Conservation (phyloP, 176 grass and related monocot genomes). For the Lolium multiflorum region DNA sequence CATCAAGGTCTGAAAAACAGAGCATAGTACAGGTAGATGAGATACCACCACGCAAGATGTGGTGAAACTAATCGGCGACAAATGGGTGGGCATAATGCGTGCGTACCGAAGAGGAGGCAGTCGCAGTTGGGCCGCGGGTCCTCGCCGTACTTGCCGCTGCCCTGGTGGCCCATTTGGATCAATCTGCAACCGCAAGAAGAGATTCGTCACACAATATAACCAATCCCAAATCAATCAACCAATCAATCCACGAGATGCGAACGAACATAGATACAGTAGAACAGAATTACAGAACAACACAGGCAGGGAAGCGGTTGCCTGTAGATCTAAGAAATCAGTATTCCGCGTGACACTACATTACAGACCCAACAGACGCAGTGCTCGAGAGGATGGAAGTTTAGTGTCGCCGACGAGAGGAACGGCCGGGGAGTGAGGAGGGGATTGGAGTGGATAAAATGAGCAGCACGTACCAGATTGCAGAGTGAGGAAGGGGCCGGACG, state of each 20-base stretch:
- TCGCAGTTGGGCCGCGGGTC: conserved; percentile 58
- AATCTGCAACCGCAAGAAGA: conserved; percentile 27
- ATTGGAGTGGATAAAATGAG: background rate
- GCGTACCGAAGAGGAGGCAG: conserved; percentile 88
- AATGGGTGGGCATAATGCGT: background rate
- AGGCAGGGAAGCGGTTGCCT: background rate
- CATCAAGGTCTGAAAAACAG: conserved; percentile 68
- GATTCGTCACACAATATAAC: no score
- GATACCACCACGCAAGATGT: background rate
- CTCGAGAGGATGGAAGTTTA: background rate
- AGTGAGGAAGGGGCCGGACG: background rate
- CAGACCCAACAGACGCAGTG: background rate
- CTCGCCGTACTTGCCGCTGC: conserved; percentile 33
- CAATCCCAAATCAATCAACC: background rate
- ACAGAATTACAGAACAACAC: background rate
- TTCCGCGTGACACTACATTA: background rate
- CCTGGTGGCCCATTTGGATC: conserved; percentile 66
- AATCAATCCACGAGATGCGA: background rate
- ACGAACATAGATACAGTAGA: background rate
- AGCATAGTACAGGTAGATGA: background rate
- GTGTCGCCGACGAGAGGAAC: background rate
- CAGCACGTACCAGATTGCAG: background rate
- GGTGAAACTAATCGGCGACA: background rate
- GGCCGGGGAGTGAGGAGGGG: background rate
- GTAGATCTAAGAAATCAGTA: background rate